Conservation (phyloP, 176 grass and related monocot species). For the Chrysopogon serrulatus region DNA sequence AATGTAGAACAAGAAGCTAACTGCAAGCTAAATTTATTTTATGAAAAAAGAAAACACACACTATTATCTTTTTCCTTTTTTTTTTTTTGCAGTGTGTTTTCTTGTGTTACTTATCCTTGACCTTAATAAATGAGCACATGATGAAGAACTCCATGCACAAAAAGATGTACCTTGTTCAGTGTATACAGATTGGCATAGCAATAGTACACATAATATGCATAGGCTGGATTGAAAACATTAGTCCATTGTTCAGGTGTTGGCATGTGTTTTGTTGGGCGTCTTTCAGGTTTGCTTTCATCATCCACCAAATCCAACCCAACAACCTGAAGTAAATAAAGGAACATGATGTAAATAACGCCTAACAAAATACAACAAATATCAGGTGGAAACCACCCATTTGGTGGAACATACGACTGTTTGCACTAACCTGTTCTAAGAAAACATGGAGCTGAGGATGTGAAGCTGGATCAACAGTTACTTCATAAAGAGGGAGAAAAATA, state of each 20-base stretch:
- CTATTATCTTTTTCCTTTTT: background rate
- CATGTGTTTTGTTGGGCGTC: conserved; percentile 94
- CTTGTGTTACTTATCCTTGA: background rate
- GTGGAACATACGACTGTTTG: conserved; percentile 6
- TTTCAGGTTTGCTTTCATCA: conserved; percentile 99
- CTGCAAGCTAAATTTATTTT: background rate
- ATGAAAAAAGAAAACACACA: background rate
- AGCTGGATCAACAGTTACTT: conserved; percentile 83
- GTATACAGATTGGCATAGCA: conserved; percentile 91
- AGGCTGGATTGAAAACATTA: conserved; percentile 93
- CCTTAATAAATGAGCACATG: background rate
- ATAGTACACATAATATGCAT: conserved; percentile 94
- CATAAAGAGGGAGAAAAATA: conserved; percentile 94
- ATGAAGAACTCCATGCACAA: background rate
- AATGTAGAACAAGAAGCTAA: conserved; percentile 3
- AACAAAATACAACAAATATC: background rate
- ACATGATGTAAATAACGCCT: background rate
- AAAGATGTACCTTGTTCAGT: conserved; percentile 69
- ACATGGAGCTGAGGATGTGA: conserved; percentile 91
- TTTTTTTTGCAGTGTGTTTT: background rate
- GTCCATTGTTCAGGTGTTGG: conserved; percentile 85
- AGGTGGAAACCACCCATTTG: background rate
- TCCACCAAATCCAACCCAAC: conserved; percentile 97
- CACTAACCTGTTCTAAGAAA: conserved; percentile 88
- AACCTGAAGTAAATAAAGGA: conserved; percentile 42